These are phyloP conservation scores for Trametes coccinea DNA, from an alignment of 768 basidiomycete genomes.

Conservation along the genomic window DNA sequence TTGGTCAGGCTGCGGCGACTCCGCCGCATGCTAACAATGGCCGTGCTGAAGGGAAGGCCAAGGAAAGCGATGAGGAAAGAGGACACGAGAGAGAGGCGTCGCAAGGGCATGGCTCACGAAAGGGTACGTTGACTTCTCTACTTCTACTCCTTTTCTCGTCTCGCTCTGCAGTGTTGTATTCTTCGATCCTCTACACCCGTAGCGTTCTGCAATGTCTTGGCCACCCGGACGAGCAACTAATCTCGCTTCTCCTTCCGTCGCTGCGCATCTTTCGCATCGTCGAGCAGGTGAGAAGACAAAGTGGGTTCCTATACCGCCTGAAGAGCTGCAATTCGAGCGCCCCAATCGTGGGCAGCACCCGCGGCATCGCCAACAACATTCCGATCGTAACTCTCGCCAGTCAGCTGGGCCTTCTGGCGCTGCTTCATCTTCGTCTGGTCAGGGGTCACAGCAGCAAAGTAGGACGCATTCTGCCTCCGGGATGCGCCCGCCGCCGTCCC, in stretches of 20 bases:
- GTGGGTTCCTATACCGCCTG: constrained; percentile 60
- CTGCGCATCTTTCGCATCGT: constrained; percentile 1
- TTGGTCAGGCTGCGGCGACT: constrained; percentile 36
- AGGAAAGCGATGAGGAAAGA: constrained; percentile 25
- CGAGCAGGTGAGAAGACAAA: constrained; percentile 54
- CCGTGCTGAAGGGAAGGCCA: constrained; percentile 13
- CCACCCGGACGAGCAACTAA: constrained; percentile 2
- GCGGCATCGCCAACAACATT: constrained; percentile 28
- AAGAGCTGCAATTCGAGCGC: constrained; percentile 54
- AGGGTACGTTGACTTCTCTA: constrained; percentile 38
- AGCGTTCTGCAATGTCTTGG: not conserved
- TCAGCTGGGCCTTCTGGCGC: constrained; percentile 21
- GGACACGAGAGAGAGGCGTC: constrained; percentile 23
- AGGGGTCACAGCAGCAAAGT: constrained; percentile 41
- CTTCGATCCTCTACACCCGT: not conserved
- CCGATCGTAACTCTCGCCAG: constrained; percentile 24
- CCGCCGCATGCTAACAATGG: constrained; percentile 10
- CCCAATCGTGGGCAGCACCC: constrained; percentile 39
- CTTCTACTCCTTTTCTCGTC: not conserved
- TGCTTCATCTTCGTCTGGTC: constrained; percentile 34
- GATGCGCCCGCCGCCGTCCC: constrained; percentile 19
- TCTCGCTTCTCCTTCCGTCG: not conserved
- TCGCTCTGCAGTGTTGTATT: not conserved
- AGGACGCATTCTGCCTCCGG: constrained; percentile 33
- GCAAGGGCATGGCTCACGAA: constrained; percentile 35